Evolutionary conservation across 83 land plant genomes (phyloP), one percentile per base, ranked within the genome.

Genomic region (Larix sibirica): DNA sequence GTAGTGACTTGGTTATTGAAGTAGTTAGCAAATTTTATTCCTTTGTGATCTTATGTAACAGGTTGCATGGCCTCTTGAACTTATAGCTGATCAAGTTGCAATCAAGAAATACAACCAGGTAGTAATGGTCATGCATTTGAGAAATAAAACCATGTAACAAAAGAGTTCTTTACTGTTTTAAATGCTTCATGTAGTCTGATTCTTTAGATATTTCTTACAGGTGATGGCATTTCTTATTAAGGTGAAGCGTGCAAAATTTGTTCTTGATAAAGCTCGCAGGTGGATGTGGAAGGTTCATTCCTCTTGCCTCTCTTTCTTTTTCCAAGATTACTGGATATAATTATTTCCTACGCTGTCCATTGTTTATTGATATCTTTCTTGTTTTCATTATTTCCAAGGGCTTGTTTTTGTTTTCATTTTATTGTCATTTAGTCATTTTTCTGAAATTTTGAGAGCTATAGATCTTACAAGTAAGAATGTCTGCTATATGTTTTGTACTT

Each of bases 61-160:
- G 99, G 98, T 97, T 42, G 85, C 99, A 36, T 96, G 99, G 99
- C 99, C 99, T 31, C 92, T 97, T 84, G 98, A 97, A 71, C 95
- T 97, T 44, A 97, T 97, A 80, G 93, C 93, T 68, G 95, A 96
- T 78, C 64, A 83, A 60, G 89, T 90, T 79, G 95, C 98, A 50
- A 88, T 97, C 31, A 95, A 91, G 82, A 96, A 95, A 86, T 97
- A 97, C 87, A 96, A 97, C 81, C 99, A 97, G 98, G 99, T 97
- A 86, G 56, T 4, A 60, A 16, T 60, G 83, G 63, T 59, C 18
- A 75, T 24, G 16, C 12, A 9, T 56, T 5, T 47, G 26, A 24
- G 28, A 54, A 33, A 66, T 81, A 23, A 82, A 62, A 10, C 54
- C 17, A 77, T 68, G 40, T 58, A 3, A 79, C n/a, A 44, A 75